Conservation (phyloP, 2,329 filamentous ascomycete species). For the Volutella citrinella region DNA sequence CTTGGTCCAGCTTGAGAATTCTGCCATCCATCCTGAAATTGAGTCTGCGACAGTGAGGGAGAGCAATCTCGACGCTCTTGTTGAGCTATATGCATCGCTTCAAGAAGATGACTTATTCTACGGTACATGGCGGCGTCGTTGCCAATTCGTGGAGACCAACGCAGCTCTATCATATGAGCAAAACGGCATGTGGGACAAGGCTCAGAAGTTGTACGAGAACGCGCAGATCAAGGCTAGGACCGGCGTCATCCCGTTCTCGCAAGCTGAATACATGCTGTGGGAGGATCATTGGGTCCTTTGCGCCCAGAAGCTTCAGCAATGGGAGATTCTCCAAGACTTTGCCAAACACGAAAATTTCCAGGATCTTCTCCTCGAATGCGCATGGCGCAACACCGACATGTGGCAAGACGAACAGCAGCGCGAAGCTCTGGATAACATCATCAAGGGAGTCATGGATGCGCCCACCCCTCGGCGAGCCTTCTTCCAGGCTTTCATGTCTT, state of each 20-base stretch:
- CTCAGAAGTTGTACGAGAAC: slow-evolving; percentile 92
- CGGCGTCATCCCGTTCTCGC: slow-evolving; percentile 92
- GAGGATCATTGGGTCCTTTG: slow-evolving; percentile 99
- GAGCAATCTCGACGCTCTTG: slow-evolving; percentile 92
- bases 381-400: slow-evolving; percentile 92
- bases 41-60: slow-evolving; percentile 84
- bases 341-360: slow-evolving; percentile 99
- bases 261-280: slow-evolving; percentile 98
- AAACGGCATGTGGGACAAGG: slow-evolving; percentile 99
- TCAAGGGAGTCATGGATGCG: slow-evolving; percentile 96
- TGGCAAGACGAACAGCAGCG: slow-evolving; percentile 86
- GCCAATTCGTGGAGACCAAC: slow-evolving; percentile 96
- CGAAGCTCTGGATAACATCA: slow-evolving; percentile 85
- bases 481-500: slow-evolving; percentile 97
- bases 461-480: slow-evolving; percentile 91
- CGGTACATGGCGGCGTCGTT: slow-evolving; percentile 90
- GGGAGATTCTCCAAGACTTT: slow-evolving; percentile 96
- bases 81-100: slow-evolving; percentile 85
- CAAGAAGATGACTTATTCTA: slow-evolving; percentile 98
- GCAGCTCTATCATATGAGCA: slow-evolving; percentile 97
- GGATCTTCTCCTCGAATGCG: slow-evolving; percentile 89
- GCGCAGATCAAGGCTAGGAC: slow-evolving; percentile 97
- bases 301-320: slow-evolving; percentile 96
- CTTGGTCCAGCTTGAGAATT: slow-evolving; percentile 83
- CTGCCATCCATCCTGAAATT: slow-evolving; percentile 77